Base-by-base conservation (phyloP, 129 eudicot species). In the Chrysanthemum seticuspe region DNA sequence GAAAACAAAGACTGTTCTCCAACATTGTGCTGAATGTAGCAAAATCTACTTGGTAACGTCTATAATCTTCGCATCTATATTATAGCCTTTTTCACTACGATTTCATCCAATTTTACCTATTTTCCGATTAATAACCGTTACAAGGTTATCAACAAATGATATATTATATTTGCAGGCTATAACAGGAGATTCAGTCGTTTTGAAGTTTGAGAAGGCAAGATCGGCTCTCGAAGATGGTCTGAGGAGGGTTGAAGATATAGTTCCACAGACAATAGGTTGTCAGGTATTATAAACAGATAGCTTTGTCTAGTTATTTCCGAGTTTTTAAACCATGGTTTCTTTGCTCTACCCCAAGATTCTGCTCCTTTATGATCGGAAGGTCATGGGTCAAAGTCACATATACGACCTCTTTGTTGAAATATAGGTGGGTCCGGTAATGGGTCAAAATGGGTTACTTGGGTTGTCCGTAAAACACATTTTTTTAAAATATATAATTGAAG, bases 21-120 rank as follows among this genome's bases (percentile, higher is more conserved):
- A 91, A 73, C 99, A 95, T 73, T 95, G 99, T 65, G 85, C 99
- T 1, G 97, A 88, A 69, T 95, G 96, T 68, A 95, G 99, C 84
- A 95, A 95, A 88, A 85, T 95, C 51, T 95, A 95, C 81, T 80
- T 95, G 99, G 99, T 91, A 88, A 21, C 60, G 36, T 34, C 23
- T 52, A 61, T 78, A 40, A 23, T 12, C 63, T 68, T 45, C n/a
- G 56, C 59, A 7, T 40, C 10, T 40, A 40, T 40, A 40, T 40
- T 40, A 40, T 40, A 40, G 47, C 47, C 19, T 29, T 64, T 64
- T 34, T 15, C 68, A 7, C 21, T 34, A 19, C 19, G 34, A 19
- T n/a, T 58, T 58, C 10, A 19, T 58, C 63, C 34, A 16, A 3
- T 31, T 31, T 13, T 62, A 29, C 68, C 48, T 29, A 13, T 13